Evolutionary conservation across 495 filamentous ascomycete species (phyloP), one percentile per base, ranked within the genome.

Genomic region (Sabuloglossum arenarium): DNA sequence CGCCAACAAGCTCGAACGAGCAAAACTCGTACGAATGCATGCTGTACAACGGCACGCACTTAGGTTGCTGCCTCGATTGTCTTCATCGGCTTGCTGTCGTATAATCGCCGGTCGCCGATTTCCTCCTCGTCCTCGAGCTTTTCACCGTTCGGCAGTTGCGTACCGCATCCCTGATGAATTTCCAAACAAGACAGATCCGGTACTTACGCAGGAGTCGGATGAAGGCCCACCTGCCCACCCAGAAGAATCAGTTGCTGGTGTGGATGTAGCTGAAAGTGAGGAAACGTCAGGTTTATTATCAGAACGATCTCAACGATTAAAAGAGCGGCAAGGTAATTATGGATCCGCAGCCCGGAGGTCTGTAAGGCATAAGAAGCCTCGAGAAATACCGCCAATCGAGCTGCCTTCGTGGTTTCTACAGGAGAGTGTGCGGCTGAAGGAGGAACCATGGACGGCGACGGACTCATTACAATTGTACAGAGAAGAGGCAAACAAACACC

Each of bases 381-480:
- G 73, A 50, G 64, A 68, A 27, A 37, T 72, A 0, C 71, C 74
- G 1, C 64, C 69, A 21, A 59, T 75, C 3, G 56, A 65, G 23
- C 31, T 78, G 23, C 72, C 74, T 8, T 58, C 62, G 9, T 72
- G 68, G 53, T 78, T 79, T 61, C 52, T 65, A 37, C 57, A 67
- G 27, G 30, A 58, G 0, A 68, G 68, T 53, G 63, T 72, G 25
- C 21, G 24, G n/a, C 16, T 58, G 30, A 24, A 14, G 12, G 56
- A 58, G n/a, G 49, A 58, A 8, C 29, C 32, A 27, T 12, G 19
- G 37, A 34, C n/a, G 24, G 2, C 1, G 21, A 29, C 28, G 53
- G 53, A 54, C 10, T 14, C 23, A 12, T 37, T 43, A 16, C 23
- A 8, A 11, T 51, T 51, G 25, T 29, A 51, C 47, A 43, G 21